Base-by-base conservation (phyloP, 306 rosid species). In the Pyrus betulifolia region DNA sequence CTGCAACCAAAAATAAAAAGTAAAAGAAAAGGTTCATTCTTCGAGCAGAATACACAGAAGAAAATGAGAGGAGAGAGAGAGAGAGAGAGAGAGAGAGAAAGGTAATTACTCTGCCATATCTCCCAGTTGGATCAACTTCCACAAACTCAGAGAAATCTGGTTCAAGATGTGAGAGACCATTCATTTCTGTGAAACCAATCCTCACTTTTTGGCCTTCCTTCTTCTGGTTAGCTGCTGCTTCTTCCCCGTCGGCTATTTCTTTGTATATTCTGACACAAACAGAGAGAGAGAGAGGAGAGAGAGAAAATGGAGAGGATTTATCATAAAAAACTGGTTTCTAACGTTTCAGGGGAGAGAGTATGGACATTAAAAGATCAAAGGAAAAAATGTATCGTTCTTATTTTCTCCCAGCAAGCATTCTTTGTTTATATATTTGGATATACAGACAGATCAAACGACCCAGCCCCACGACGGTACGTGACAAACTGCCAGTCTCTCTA, bases 41-140 rank as follows among this genome's bases (percentile, higher is more conserved):
- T 54, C 70, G 42, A 27, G 44, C 61, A 7, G 44, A 64, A 17
- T 0, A 38, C 11, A 33, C 64, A n/a, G 25, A 55, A 55, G 61
- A 7, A 55, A 7, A 55, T 6, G 11, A 55, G 22, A 1, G 11
- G 60, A 54, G 21, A 52, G 23, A 54, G 21, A 52, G 38, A 55
- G 33, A n/a, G n/a, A n/a, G n/a, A n/a, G n/a, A n/a, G n/a, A 42
- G 80, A 62, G 74, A 40, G 68, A 59, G 55, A 52, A 58, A 70
- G 67, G 49, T n/a, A 15, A 2, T 7, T 88, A 95, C 99, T 76
- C 97, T 88, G 96, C 97, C 99, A 86, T 95, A 95, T 95, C 99
- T 90, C 68, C 99, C 97, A 79, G 97, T 90, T 70, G 99, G 99
- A 92, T 95, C 99, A 80, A 92, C 84, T 86, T 95, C 99, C 42